Conservation (phyloP, 2,329 filamentous ascomycete genomes). For the Curvularia sp. region DNA sequence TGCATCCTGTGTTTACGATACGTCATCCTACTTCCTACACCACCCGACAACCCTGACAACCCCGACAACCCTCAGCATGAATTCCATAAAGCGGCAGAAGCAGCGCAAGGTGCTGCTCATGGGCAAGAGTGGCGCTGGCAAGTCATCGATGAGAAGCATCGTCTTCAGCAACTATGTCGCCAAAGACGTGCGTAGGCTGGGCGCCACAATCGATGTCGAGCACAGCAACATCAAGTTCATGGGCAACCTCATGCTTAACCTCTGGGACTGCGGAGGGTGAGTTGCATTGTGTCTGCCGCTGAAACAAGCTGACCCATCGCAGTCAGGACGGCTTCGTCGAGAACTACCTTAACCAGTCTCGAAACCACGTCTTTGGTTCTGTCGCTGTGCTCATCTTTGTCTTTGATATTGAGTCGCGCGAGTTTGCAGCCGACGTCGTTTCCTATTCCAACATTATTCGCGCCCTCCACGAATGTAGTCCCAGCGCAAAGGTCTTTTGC, state of each 20-base stretch:
- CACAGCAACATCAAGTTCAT: constrained; percentile 99
- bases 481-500: constrained; percentile 83
- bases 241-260: constrained; percentile 93
- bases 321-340: constrained; percentile 99
- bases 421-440: constrained; percentile 89
- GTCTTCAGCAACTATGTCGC: constrained; percentile 99
- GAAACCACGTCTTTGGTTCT: constrained; percentile 94
- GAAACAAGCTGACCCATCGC: constrained; percentile 21
- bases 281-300: constrained; percentile 28
- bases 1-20: constrained; percentile 21
- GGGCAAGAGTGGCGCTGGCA: constrained; percentile 97
- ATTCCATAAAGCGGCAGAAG: constrained; percentile 57
- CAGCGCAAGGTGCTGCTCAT: constrained; percentile 62
- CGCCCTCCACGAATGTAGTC: constrained; percentile 85
- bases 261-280: constrained; percentile 96
- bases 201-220: constrained; percentile 97
- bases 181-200: constrained; percentile 88
- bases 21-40: constrained; percentile 19
- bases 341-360: constrained; percentile 95
- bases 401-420: constrained; percentile 96
- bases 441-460: constrained; percentile 91
- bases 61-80: constrained; percentile 34
- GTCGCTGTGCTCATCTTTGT: constrained; percentile 98
- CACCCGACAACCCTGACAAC: background rate
- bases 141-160: constrained; percentile 97